phyloP scores from a whole-genome alignment of 2,329 filamentous ascomycete genomes.

The Macrophomina pseudophaseolina region DNA sequence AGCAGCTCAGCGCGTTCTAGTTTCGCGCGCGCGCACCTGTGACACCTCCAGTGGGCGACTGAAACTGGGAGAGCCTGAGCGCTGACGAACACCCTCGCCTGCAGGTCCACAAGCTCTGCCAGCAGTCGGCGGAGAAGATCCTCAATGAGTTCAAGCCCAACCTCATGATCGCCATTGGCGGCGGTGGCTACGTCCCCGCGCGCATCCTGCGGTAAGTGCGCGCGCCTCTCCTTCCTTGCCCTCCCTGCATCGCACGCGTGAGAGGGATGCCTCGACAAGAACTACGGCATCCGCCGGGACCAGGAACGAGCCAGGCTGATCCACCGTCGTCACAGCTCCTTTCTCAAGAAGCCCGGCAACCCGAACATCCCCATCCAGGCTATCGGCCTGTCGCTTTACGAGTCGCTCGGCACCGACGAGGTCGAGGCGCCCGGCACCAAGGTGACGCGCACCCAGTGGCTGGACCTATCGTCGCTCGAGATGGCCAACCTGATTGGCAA shows the following conservation, averaged over 20 bases:
- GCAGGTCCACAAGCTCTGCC: slow-evolving; percentile 96
- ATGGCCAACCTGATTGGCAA: slow-evolving; percentile 91
- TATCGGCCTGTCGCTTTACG: slow-evolving; percentile 96
- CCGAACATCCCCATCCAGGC: slow-evolving; percentile 99
- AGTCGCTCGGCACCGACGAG: slow-evolving; percentile 69
- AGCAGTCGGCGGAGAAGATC: slow-evolving; percentile 80
- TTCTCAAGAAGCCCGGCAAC: slow-evolving; percentile 84
- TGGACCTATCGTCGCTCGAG: slow-evolving; percentile 84
- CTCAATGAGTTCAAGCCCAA: slow-evolving; percentile 87
- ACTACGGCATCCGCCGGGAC: not conserved
- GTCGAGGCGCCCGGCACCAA: slow-evolving; percentile 86
- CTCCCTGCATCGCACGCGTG: not conserved
- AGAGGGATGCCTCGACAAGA: not conserved
- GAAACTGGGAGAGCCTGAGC: not conserved
- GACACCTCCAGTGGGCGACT: not conserved
- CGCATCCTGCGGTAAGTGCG: slow-evolving; percentile 78
- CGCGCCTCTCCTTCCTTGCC: not conserved
- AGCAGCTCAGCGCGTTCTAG: not conserved
- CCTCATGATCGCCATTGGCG: slow-evolving; percentile 98
- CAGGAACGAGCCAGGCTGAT: not conserved
- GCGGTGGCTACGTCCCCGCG: slow-evolving; percentile 94
- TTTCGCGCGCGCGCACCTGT: not conserved
- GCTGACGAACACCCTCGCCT: not conserved
- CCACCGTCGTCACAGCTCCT: slow-evolving; percentile 60
- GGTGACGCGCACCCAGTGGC: slow-evolving; percentile 97